phyloP scores from a whole-genome alignment of 2,329 filamentous ascomycete genomes.

The Fusarium piperis region DNA sequence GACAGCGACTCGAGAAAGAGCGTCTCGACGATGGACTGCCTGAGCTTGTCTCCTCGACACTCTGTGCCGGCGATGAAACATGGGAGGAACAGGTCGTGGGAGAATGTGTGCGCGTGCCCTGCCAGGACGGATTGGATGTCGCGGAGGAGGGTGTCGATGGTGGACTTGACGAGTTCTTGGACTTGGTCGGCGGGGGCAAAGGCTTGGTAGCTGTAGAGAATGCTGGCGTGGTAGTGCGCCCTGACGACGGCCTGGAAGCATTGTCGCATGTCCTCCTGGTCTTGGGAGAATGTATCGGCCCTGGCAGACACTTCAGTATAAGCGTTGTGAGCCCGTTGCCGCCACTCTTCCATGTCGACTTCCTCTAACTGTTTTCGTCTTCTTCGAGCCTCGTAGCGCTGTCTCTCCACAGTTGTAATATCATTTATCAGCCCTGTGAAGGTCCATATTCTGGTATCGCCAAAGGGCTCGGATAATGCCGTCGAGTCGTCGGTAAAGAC shows the following conservation, averaged over 20 bases:
- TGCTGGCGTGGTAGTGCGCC: constrained; percentile 28
- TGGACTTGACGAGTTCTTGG: not conserved
- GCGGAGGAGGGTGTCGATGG: not conserved
- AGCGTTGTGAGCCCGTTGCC: not conserved
- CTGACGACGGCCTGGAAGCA: constrained; percentile 25
- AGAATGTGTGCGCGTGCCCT: not conserved
- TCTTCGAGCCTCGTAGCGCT: not conserved
- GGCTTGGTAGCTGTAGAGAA: constrained; percentile 34
- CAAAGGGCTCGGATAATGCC: not conserved
- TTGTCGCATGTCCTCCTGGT: not conserved
- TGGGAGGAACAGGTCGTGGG: constrained; percentile 10
- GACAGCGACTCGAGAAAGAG: constrained; percentile 1
- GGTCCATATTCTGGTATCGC: constrained; percentile 2
- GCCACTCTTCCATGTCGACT: constrained; percentile 5
- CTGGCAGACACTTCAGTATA: not conserved
- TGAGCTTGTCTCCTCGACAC: not conserved
- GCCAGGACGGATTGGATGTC: not conserved
- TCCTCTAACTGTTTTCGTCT: not conserved
- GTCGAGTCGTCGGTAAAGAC: not conserved
- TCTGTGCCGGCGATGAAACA: constrained; percentile 15
- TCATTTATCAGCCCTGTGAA: constrained; percentile 12
- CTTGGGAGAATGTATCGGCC: not conserved
- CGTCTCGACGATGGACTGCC: not conserved
- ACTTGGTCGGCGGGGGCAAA: not conserved
- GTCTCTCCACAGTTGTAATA: constrained; percentile 8